A percentile compares a stretch with the other conserved stretches of the same genome.
These are phyloP conservation scores for Scutellaria baicalensis DNA, from an alignment of 257 asterid species.

Conservation along the genomic window DNA sequence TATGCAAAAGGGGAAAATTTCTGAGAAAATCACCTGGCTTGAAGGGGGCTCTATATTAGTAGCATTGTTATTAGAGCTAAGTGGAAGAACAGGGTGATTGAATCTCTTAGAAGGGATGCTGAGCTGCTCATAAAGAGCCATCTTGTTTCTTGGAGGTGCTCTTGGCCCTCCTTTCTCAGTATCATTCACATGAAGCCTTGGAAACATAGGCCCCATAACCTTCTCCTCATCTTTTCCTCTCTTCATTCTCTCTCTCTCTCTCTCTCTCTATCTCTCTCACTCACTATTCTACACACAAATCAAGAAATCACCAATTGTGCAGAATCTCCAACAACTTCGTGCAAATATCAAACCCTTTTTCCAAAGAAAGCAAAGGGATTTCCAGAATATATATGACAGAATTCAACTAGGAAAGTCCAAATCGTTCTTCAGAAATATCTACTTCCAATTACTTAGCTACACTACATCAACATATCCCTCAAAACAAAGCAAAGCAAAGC, in stretches of 20 bases:
- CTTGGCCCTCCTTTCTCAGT: constrained; percentile 90
- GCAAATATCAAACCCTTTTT: constrained; percentile 7
- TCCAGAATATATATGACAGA: not conserved
- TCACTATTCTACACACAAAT: not conserved
- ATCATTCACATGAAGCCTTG: constrained; percentile 92
- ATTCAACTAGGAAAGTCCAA: not conserved
- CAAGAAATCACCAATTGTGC: not conserved
- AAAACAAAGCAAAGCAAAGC: constrained; percentile 12
- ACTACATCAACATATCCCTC: not conserved
- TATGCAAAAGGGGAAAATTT: not conserved
- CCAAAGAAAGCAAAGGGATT: not conserved
- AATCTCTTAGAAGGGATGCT: constrained; percentile 79
- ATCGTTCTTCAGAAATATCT: constrained; percentile 1
- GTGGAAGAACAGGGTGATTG: not conserved
- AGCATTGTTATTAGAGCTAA: not conserved
- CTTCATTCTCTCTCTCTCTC: constrained; percentile 39
- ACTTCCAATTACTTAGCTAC: constrained; percentile 8
- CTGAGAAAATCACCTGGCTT: constrained; percentile 37
- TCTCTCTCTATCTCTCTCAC: not conserved
- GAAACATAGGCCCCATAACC: constrained; percentile 82
- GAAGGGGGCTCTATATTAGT: constrained; percentile 28
- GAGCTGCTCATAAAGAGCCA: constrained; percentile 95
- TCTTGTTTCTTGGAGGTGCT: constrained; percentile 98
- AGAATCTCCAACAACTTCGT: not conserved
- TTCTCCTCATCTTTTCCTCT: constrained; percentile 66